Percentiles rank a stretch among this genome's conserved stretches.
Conservation (phyloP, 1,284 basidiomycete species). For the Puccinia triticina region DNA sequence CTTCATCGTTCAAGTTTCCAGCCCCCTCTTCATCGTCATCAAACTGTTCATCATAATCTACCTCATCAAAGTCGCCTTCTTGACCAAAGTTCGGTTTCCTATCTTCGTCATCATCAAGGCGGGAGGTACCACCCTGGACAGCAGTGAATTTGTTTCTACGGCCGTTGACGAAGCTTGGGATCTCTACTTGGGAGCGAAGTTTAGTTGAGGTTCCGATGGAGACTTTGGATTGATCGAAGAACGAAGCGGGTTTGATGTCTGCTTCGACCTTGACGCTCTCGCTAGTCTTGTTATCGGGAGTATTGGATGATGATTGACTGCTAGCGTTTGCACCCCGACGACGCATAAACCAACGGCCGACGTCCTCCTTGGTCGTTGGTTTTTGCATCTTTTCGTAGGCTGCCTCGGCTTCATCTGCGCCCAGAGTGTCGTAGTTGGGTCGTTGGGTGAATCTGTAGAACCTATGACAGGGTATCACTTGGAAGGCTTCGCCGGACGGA, state of each 20-base stretch:
- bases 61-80: conserved; percentile 68
- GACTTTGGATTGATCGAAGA: conserved; percentile 53
- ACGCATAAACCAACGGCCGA: conserved; percentile 54
- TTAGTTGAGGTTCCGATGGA: conserved; percentile 60
- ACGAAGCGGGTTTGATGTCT: conserved; percentile 45
- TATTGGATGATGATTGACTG: conserved; percentile 47
- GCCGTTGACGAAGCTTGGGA: conserved; percentile 36
- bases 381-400: conserved; percentile 65
- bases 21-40: conserved; percentile 79
- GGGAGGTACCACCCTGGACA: conserved; percentile 63
- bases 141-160: conserved; percentile 30
- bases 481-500: conserved; percentile 66
- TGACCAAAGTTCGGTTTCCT: conserved; percentile 50
- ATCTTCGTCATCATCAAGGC: conserved; percentile 48
- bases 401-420: conserved; percentile 71
- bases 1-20: conserved; percentile 68
- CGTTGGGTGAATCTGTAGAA: conserved; percentile 89
- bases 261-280: conserved; percentile 61
- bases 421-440: conserved; percentile 71
- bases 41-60: conserved; percentile 79
- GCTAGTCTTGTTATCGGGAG: conserved; percentile 43
- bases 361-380: conserved; percentile 53
- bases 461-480: conserved; percentile 79
- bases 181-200: conserved; percentile 66
- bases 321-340: conserved; percentile 59